Percentiles rank a stretch among this genome's conserved stretches.
phyloP scores from a whole-genome alignment of 164 flowering plant species.

The Magnolia kwangsiensis region DNA sequence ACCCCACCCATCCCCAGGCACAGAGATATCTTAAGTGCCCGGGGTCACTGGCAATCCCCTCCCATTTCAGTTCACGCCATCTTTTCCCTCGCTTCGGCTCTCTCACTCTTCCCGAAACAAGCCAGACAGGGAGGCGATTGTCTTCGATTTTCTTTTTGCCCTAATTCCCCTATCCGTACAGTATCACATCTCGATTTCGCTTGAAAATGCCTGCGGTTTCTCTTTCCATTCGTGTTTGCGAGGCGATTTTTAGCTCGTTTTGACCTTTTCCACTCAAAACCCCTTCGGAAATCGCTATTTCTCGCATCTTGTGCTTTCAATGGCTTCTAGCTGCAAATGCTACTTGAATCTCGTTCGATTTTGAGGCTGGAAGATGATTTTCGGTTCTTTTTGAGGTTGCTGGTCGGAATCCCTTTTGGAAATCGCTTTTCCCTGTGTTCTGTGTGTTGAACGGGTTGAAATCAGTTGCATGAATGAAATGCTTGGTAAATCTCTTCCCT shows the following conservation, averaged over 20 bases:
- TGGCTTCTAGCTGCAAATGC: conserved; percentile 1
- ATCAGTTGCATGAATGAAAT: not conserved
- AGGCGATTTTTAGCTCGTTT: not conserved
- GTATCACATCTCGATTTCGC: not conserved
- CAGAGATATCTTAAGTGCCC: too few relatives aligned
- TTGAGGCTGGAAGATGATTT: not conserved
- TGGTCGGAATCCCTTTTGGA: not conserved
- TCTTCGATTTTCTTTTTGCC: not conserved
- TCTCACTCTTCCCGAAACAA: not conserved
- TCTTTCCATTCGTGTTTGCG: not conserved
- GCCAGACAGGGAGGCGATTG: not conserved
- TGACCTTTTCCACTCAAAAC: not conserved
- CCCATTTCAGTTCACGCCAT: not conserved
- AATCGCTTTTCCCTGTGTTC: not conserved
- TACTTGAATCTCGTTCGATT: not conserved
- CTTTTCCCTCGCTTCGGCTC: not conserved
- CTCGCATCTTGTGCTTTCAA: not conserved
- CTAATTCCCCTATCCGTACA: not conserved
- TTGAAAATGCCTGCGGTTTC: not conserved
- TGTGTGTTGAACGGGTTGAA: not conserved
- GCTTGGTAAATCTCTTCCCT: not conserved
- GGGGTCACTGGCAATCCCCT: not conserved
- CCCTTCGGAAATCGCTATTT: not conserved
- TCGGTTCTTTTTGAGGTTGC: not conserved
- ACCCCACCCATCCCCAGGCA: too few relatives aligned